Conservation (phyloP, 805 yeast genomes). For the Wickerhamiella galacta region DNA sequence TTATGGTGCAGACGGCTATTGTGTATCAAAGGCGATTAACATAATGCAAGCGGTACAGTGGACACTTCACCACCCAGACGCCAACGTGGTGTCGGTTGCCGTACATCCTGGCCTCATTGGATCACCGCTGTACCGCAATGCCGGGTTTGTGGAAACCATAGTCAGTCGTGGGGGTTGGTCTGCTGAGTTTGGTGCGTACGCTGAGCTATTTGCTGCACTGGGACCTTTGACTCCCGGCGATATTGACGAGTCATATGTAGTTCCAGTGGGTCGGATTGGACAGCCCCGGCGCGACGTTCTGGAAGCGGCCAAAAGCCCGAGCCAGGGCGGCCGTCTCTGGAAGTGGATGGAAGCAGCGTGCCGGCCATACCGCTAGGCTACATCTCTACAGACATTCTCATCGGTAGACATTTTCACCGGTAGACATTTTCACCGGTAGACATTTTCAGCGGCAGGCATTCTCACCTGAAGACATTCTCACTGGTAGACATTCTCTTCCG, state of each 20-base stretch:
- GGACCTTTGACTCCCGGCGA: slow-evolving; percentile 21
- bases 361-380: too few relatives aligned
- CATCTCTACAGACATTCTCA: too few relatives aligned
- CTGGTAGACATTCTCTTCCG: too few relatives aligned
- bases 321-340: slow-evolving; percentile 23
- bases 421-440: too few relatives aligned
- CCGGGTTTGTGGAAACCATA: not conserved
- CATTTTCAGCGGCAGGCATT: too few relatives aligned
- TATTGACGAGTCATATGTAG: slow-evolving; percentile 24
- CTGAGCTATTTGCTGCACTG: slow-evolving; percentile 30
- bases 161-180: slow-evolving; percentile 8
- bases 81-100: slow-evolving; percentile 22
- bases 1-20: slow-evolving; percentile 18
- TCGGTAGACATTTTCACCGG: too few relatives aligned
- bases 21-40: slow-evolving; percentile 30
- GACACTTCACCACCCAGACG: slow-evolving; percentile 21
- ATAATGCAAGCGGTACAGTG: slow-evolving; percentile 25
- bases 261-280: slow-evolving; percentile 30
- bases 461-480: too few relatives aligned
- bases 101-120: slow-evolving; percentile 29
- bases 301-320: slow-evolving; percentile 19
- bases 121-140: slow-evolving; percentile 23
- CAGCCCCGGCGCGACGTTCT: slow-evolving; percentile 24
- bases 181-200: slow-evolving; percentile 27
- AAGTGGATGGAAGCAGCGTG: slow-evolving; percentile 19